Evolutionary conservation across 2,329 filamentous ascomycete species (phyloP).

Genomic region (Daldinia sp.): DNA sequence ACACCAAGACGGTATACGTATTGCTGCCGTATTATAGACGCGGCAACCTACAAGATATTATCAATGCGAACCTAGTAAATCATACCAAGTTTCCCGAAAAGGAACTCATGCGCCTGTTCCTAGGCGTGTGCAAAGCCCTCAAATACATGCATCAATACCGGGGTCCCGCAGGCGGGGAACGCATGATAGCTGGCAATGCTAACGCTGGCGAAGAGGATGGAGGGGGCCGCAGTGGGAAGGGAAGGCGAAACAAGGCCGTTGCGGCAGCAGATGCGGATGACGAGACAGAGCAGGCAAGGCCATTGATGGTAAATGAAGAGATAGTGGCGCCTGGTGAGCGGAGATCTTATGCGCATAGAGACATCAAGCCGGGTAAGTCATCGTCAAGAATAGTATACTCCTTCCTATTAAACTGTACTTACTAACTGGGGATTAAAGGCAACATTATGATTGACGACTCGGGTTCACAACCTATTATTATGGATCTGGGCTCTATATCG

Average conservation of each 20-base stretch:
- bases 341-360: slow-evolving; percentile 90
- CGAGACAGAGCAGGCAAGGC: slow-evolving; percentile 80
- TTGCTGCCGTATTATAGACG: slow-evolving; percentile 94
- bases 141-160: slow-evolving; percentile 92
- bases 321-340: slow-evolving; percentile 76
- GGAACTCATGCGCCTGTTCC: slow-evolving; percentile 87
- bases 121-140: slow-evolving; percentile 90
- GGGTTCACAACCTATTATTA: slow-evolving; percentile 88
- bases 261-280: slow-evolving; percentile 72
- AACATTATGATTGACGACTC: slow-evolving; percentile 99
- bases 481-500: slow-evolving; percentile 95
- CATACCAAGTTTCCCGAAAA: slow-evolving; percentile 90
- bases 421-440: slow-evolving; percentile 58
- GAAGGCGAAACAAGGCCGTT: slow-evolving; percentile 55
- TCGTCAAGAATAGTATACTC: neutral
- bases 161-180: slow-evolving; percentile 62
- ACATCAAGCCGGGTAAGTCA: slow-evolving; percentile 90
- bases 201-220: slow-evolving; percentile 58
- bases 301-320: slow-evolving; percentile 84
- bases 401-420: slow-evolving; percentile 7
- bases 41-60: slow-evolving; percentile 96
- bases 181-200: slow-evolving; percentile 64
- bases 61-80: slow-evolving; percentile 98
- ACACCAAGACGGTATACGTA: slow-evolving; percentile 95
- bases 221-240: slow-evolving; percentile 52